Evolutionary conservation across 768 basidiomycete genomes (phyloP), one percentile per base, ranked within the genome.

Genomic region (Pleurotus giganteus): DNA sequence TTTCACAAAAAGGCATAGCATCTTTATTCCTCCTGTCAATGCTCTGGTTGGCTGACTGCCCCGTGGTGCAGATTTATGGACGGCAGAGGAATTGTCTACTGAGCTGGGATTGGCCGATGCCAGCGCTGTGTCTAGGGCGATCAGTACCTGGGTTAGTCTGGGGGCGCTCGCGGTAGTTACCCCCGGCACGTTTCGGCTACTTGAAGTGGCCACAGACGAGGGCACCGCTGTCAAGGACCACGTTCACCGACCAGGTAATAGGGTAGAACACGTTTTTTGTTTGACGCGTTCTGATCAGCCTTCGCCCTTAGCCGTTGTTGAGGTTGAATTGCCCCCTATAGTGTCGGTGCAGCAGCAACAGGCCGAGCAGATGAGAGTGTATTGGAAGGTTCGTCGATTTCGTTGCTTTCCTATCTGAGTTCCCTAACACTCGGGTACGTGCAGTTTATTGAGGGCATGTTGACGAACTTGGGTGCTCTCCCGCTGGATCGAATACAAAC

Each of bases 381-480:
- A 86, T 66, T 95, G 92, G 92, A 92, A 90, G 83, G 91, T 86
- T 50, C 5, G 69, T 74, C 21, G 43, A 43, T 34, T 29, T 23
- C 29, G 5, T 55, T 28, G 8, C 27, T 19, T n/a, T 12, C 21
- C 12, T 29, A 49, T 27, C 37, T 28, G n/a, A 17, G 31, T 52
- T 17, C 17, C 13, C 49, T 5, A 15, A 28, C 9, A 17, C 3
- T 21, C 24, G 37, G n/a, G 21, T 49, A 23, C 51, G 45, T 37
- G 26, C 47, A 92, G 89, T 95, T 88, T 70, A 89, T 95, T 57
- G 87, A 91, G 69, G 92, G 90, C 26, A 93, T 94, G 88, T 85
- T 97, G 55, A 93, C 85, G 52, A 95, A 94, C 66, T 74, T 98
- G 41, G 89, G 89, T 8, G 67, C 82, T 2, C 76, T 94, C 13